Evolutionary conservation across 129 eudicot genomes (phyloP), one percentile per base, ranked within the genome.

Genomic region (Saussurea involucrata): DNA sequence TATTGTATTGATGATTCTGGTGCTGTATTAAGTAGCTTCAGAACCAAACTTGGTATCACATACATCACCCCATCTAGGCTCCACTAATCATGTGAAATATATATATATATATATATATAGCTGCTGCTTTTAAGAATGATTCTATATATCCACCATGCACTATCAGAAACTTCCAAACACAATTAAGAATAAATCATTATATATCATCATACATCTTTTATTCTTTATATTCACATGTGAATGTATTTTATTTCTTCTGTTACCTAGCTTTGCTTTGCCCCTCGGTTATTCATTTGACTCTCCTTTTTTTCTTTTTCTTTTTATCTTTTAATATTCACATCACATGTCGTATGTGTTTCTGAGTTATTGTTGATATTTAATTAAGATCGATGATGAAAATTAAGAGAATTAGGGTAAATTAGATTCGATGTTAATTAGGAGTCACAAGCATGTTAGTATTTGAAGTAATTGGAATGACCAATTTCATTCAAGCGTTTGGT

Each of bases 1-100:
- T 67, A 69, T 37, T 40, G 46, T 67, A 69, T 37, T 40, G 46
- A 28, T 46, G 76, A 64, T 79, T 15, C 5, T 64, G 49, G 20
- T 79, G 68, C 10, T 79, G 6, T 18, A 24, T 69, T 55, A 37
- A 33, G 71, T 78, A 63, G 73, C 83, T 73, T 80, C 24, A 46
- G 24, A 66, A 73, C 46, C 63, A 80, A 49, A 73, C n/a, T 32
- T 73, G 73, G 74, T 21, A 63, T 27, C 29, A 1, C 29, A 27
- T 29, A 37, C 13, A 78, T 78, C 61, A 70, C 68, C 74, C 74
- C 78, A 80, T 64, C 37, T 22, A 73, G 17, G 74, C 79, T 65
- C 79, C 83, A 66, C 74, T 73, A 55, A 53, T 64, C 84, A 80
- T 80, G 84, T 80, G 84, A 21, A 66, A 68, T 80, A 40, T 55